Conservation (phyloP, 352 stramenopile genomes). For the Phytophthora nicotianae region DNA sequence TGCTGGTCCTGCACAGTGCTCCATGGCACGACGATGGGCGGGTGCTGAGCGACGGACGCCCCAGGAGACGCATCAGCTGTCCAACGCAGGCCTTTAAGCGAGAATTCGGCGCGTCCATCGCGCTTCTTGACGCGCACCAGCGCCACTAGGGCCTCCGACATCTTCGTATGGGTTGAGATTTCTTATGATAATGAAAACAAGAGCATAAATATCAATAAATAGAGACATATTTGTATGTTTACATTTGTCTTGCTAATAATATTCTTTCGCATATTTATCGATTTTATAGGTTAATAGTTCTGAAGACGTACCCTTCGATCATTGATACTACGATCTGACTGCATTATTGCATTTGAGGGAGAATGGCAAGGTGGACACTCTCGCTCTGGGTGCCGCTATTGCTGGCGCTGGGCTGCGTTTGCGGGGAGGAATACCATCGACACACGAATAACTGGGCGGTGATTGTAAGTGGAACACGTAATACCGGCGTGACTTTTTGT, state of each 20-base stretch:
- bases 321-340: conserved; percentile 8
- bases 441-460: conserved; percentile 91
- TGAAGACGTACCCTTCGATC: not conserved
- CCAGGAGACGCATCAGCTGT: conserved; percentile 46
- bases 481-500: not conserved
- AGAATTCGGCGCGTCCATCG: conserved; percentile 69
- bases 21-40: conserved; percentile 70
- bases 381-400: conserved; percentile 34
- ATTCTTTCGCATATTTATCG: fast-evolving
- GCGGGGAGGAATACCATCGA: conserved; percentile 53
- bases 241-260: not conserved
- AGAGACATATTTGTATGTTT: conserved; percentile 1
- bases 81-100: conserved; percentile 63
- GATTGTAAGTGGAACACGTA: conserved; percentile 43
- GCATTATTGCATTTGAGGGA: conserved; percentile 20
- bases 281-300: not conserved
- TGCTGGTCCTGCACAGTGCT: conserved; percentile 80
- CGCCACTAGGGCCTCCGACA: conserved; percentile 49
- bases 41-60: conserved; percentile 11
- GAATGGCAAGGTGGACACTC: conserved; percentile 26
- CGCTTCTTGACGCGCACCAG: conserved; percentile 83
- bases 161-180: conserved; percentile 9
- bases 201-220: not conserved
- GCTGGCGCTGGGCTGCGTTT: conserved; percentile 27
- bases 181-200: not conserved